These are phyloP conservation scores for Diaporthe australafricana DNA, from an alignment of 2,329 filamentous ascomycete species.

Conservation along the genomic window DNA sequence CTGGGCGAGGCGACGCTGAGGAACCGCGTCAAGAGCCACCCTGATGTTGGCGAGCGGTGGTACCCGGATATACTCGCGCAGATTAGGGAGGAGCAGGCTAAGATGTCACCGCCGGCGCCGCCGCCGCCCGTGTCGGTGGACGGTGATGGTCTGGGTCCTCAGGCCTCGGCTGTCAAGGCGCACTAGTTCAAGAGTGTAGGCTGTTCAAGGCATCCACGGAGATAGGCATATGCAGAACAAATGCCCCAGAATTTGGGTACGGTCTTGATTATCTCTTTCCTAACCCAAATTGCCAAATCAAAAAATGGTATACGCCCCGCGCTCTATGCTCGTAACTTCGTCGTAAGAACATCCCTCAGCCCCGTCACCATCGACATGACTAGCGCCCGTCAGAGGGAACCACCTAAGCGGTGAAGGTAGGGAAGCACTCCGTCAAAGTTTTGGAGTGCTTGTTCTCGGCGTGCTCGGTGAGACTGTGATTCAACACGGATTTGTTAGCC, in stretches of 20 bases:
- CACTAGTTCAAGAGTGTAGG: conserved; percentile 44
- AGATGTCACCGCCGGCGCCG: conserved; percentile 44
- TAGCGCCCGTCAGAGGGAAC: conserved; percentile 19
- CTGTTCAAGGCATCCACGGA: neutral
- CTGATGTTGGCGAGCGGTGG: conserved; percentile 86
- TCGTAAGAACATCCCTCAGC: neutral
- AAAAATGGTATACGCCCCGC: conserved; percentile 37
- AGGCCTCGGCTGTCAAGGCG: conserved; percentile 51
- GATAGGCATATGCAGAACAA: neutral
- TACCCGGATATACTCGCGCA: conserved; percentile 72
- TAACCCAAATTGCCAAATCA: conserved; percentile 21
- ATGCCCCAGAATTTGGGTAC: conserved; percentile 3
- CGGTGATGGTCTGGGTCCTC: conserved; percentile 36
- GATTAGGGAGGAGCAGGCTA: conserved; percentile 68
- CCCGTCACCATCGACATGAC: neutral
- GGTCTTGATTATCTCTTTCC: conserved; percentile 18
- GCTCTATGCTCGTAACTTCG: conserved; percentile 39
- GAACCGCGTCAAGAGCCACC: conserved; percentile 88
- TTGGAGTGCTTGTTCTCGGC: conserved; percentile 83
- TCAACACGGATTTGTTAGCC: neutral
- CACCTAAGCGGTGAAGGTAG: conserved; percentile 51
- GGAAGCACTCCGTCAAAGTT: conserved; percentile 78
- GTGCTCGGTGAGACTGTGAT: conserved; percentile 73
- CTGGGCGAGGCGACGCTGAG: conserved; percentile 86
- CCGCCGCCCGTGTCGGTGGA: conserved; percentile 37